Conservation (phyloP, 495 filamentous ascomycete species). For the Neurospora hispaniola region DNA sequence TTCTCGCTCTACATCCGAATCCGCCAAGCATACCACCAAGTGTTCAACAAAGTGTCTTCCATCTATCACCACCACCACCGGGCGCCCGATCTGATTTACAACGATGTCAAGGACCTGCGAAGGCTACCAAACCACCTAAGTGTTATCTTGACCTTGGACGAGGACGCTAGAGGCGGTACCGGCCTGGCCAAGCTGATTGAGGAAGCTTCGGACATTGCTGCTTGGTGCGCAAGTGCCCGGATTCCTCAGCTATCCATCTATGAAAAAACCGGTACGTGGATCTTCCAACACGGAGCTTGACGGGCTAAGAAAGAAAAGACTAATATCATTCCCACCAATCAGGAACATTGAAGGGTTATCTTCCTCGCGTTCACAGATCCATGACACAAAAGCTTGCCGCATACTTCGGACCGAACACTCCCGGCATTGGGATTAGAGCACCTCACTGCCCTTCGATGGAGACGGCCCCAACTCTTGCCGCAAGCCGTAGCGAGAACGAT, state of each 20-base stretch:
- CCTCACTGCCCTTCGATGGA: conserved; percentile 57
- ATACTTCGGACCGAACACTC: conserved; percentile 68
- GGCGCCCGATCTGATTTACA: conserved; percentile 79
- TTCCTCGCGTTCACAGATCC: conserved; percentile 62
- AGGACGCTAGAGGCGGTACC: conserved; percentile 52
- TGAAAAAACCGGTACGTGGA: conserved; percentile 67
- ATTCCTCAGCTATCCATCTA: conserved; percentile 82
- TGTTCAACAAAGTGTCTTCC: conserved; percentile 62
- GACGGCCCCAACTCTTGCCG: conserved; percentile 21
- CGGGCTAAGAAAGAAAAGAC: neutral
- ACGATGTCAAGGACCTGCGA: conserved; percentile 67
- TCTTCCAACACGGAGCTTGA: neutral
- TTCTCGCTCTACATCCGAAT: conserved; percentile 81
- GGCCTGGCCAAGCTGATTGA: conserved; percentile 73
- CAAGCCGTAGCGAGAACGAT: conserved; percentile 9
- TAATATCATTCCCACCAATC: neutral
- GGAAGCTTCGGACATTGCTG: conserved; percentile 78
- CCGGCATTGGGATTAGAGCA: conserved; percentile 59
- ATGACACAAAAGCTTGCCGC: conserved; percentile 62
- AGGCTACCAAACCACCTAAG: conserved; percentile 77
- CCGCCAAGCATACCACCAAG: conserved; percentile 64
- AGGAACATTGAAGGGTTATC: conserved; percentile 81
- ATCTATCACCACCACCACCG: conserved; percentile 87
- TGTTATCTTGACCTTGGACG: conserved; percentile 68
- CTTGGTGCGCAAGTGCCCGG: conserved; percentile 82